Base-by-base conservation (phyloP, 441 rosid genomes). In the Dalechampia spathulata region DNA sequence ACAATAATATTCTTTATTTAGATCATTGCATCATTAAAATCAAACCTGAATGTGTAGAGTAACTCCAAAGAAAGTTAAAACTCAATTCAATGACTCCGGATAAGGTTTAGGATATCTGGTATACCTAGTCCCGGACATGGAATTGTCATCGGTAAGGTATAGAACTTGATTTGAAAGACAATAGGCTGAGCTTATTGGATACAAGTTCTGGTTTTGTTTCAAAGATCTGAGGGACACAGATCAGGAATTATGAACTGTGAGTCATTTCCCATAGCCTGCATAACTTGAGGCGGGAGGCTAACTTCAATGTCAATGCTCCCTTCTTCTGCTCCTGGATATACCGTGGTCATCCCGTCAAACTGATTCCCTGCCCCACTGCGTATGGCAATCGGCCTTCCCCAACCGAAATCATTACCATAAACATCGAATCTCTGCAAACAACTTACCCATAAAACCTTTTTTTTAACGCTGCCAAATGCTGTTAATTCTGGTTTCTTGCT, bases 361-460 rank as follows among this genome's bases (percentile, higher is more conserved):
- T 34, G 61, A 60, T 58, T 65, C 0, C 50, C 65, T 0, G 50
- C 26, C 13, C 78, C 76, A 6, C 75, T 36, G 19, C 73, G 43
- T 8, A 58, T 63, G 0, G 86, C 72, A 7, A 73, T 22, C 4
- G 80, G 83, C 37, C 44, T 78, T 5, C 78, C 81, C 83, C 75
- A 75, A 0, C 82, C 83, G 16, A 83, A 83, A 25, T 80, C 76
- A 5, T 66, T 72, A 0, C 70, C 64, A 26, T 71, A 80, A 17
- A 70, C 63, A 21, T 76, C n/a, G 44, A 67, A 75, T 52, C 74
- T 7, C 0, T 76, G 80, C 0, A 78, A 79, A 56, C 77, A 65
- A n/a, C 56, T 6, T 1, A 43, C 27, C 15, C 3, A 0, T 26
- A 73, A 0, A 11, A 17, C 19, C 26, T 45, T 49, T 7, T 16